Base-by-base conservation (phyloP, 2,329 filamentous ascomycete genomes). In the Trichothecium roseum region DNA sequence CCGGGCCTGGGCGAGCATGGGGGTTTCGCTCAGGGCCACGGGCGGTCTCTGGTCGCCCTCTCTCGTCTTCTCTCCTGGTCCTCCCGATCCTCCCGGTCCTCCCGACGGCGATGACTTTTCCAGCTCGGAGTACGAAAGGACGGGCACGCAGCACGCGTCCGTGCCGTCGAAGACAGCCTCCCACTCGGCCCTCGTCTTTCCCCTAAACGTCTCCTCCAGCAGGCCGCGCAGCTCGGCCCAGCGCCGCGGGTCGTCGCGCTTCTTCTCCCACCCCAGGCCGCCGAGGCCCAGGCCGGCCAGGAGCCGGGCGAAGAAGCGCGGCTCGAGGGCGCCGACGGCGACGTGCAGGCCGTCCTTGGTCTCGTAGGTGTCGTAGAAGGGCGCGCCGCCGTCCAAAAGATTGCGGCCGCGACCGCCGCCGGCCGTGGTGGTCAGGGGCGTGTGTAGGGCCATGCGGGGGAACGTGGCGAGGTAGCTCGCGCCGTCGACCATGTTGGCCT, bases 401-500 rank as follows among this genome's bases (percentile, higher is more conserved):
- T 95, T 95, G 37, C 70, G 67, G 0, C 89, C 89, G 33, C 88
- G 66, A 18, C 74, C 68, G 4, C 56, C 55, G 45, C 64, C 54
- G 66, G 85, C 88, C n/a, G n/a, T n/a, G n/a, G n/a, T n/a, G n/a
- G n/a, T n/a, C 28, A 78, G 52, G 1, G 72, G 68, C 6, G 66
- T 78, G 52, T 80, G 78, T 41, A 69, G 65, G 18, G 68, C 66
- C 41, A 93, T 63, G 24, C 89, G 69, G 35, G 84, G 80, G 60
- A 89, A 89, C 0, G 78, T 81, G 2, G 81, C 79, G 18, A 96
- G 62, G 56, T 89, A 89, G 26, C 78, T 74, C 16, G 73, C 75
- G 8, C 89, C 89, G 60, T 96, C 89, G 10, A 95, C 89, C 89
- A 96, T 96, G 57, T 94, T 95, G 13, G 84, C 85, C 61, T 95